Base-by-base conservation (phyloP, 2,329 filamentous ascomycete species). In the Calonectria pseudoreteaudii region DNA sequence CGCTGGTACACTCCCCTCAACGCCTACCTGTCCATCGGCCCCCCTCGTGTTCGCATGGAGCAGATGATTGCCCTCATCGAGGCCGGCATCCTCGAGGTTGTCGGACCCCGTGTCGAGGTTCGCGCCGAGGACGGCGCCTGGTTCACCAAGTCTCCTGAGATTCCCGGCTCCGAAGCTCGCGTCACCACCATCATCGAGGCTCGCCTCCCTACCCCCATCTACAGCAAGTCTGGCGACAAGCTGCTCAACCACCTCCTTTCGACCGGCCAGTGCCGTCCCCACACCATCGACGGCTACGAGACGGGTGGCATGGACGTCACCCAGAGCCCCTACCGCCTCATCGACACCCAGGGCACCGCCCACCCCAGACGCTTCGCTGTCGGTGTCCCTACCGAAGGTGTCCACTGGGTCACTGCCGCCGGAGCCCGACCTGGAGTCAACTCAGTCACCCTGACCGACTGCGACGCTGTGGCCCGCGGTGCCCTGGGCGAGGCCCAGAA, bases 1-100 rank as follows among this genome's bases (percentile, higher is more conserved):
- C 56, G 28, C 56, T 62, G 56, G 56, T 62, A 62, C 56, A 62
- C 56, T 4, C 56, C 56, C 14, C 23, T 62, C 6, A 62, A 62
- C 34, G 56, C 56, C 23, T 62, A 62, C 56, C 36, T 62, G 34
- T 62, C 56, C n/a, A 62, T 62, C 38, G 56, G 56, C 9, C 56
- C 56, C 23, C 56, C 56, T 30, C 56, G 56, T 14, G 8, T 62
- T 36, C 56, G 56, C 23, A 62, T 62, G 34, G 56, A 62, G 56
- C 56, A 62, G 36, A 62, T 62, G 56, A 62, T 62, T 62, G 56
- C 56, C 36, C 56, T 62, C 34, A 62, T 62, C 14, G 56, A 62
- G 56, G 56, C 56, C 18, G 56, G 56, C 4, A 36, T 62, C 7
- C 26, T 62, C 23, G 56, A 62, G 9, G 36, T 62, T 11, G 11